Base-by-base conservation (phyloP, 2,329 filamentous ascomycete genomes). In the Furcasterigmium furcatum region DNA sequence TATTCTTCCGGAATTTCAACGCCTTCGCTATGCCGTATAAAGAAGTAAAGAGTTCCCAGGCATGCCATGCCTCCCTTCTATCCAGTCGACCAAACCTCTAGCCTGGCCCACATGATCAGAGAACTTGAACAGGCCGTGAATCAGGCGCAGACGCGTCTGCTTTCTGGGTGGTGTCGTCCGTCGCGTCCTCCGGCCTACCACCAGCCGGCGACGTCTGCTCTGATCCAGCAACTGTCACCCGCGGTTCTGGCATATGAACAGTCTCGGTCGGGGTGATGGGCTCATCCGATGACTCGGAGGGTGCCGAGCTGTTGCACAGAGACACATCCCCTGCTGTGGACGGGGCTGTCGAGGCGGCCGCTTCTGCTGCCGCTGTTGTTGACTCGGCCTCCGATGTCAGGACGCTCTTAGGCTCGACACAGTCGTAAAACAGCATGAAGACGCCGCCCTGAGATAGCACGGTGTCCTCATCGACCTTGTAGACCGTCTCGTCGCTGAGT, bases 371-470 rank as follows among this genome's bases (percentile, higher is more conserved):
- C 8, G 21, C 32, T 4, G 9, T 9, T 14, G 21, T 18, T 10
- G 41, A 12, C 19, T 50, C 50, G 29, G 40, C 30, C 22, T 65
- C 61, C 20, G 62, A 55, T 20, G 63, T 57, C 9, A 74, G 61
- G 18, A 85, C 60, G 22, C 72, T 70, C 30, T 62, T 68, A 1
- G 74, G 64, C 46, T 86, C 82, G 20, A 87, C 70, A 39, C 80
- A 81, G 61, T 99, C 92, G 63, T 97, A 99, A 63, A 97, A 97
- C 1, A 97, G 77, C 92, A 99, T 97, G 61, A 97, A 97, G 1
- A 91, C 92, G 2, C 89, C 90, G 0, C 84, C 84, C 55, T 95
- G 85, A 3, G 74, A 76, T 42, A 94, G 70, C 1, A 95, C 88
- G 22, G 79, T 77, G 10, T 84, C 76, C 61, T 96, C 88, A 18